Evolutionary conservation across 768 basidiomycete species (phyloP).

Genomic region (Tubosaeta sp.): DNA sequence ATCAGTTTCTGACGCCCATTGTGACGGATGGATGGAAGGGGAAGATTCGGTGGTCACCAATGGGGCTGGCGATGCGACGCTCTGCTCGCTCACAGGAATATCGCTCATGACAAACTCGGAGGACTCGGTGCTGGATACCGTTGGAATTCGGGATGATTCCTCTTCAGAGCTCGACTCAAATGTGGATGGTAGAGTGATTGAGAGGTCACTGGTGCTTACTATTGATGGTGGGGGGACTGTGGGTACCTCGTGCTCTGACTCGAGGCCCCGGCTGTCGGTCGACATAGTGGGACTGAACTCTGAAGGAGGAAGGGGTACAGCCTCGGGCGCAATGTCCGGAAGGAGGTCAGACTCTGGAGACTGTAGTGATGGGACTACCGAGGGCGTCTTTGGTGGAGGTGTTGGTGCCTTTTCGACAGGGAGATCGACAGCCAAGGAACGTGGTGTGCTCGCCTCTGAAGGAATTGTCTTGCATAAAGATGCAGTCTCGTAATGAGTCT

Average conservation of each 20-base stretch:
- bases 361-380: constrained; percentile 23
- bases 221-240: constrained; percentile 12
- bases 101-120: constrained; percentile 31
- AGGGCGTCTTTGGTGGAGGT: constrained; percentile 27
- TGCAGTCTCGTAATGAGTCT: constrained; percentile 51
- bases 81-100: constrained; percentile 26
- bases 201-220: constrained; percentile 21
- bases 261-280: constrained; percentile 19
- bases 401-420: constrained; percentile 20
- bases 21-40: constrained; percentile 37
- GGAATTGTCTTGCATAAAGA: constrained; percentile 35
- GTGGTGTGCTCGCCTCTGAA: constrained; percentile 31
- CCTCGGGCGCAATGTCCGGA: constrained; percentile 19
- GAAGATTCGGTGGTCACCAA: constrained; percentile 34
- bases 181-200: constrained; percentile 26
- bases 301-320: constrained; percentile 40
- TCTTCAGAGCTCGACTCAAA: constrained; percentile 31
- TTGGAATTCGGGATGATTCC: constrained; percentile 31
- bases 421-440: constrained; percentile 35
- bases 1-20: constrained; percentile 64
- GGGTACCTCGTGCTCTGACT: constrained; percentile 15
- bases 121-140: constrained; percentile 40
- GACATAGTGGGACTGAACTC: constrained; percentile 26
- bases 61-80: constrained; percentile 32
- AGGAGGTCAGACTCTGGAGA: constrained; percentile 23